These are phyloP conservation scores for Arctium minus DNA, from an alignment of 129 eudicot genomes.

Conservation along the genomic window DNA sequence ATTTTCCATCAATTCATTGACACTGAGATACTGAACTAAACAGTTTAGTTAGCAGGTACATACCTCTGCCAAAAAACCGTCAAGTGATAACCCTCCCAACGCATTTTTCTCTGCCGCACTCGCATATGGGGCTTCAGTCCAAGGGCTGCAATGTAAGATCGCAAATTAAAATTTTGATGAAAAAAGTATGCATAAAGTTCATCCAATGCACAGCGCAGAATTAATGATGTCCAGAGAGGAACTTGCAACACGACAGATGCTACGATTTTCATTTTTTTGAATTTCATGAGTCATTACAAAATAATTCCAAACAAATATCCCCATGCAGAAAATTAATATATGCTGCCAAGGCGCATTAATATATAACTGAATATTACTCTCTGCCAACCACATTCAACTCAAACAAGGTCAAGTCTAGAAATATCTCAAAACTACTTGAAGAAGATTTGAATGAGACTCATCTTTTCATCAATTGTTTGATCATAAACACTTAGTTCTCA, in stretches of 20 bases:
- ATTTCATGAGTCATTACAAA: neutral
- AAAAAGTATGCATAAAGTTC: neutral
- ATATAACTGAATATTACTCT: neutral
- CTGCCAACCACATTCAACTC: neutral
- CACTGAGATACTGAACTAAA: neutral
- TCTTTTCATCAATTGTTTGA: neutral
- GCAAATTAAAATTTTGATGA: neutral
- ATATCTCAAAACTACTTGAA: neutral
- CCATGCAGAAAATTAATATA: neutral
- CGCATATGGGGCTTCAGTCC: conserved; percentile 84
- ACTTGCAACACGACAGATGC: neutral
- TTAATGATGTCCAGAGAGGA: neutral
- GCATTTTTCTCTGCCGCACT: conserved; percentile 80
- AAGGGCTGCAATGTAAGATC: conserved; percentile 54
- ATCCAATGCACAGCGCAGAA: neutral
- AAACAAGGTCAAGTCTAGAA: neutral
- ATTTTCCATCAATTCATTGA: neutral
- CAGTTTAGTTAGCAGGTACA: neutral
- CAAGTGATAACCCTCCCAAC: conserved; percentile 76
- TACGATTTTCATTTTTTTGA: neutral
- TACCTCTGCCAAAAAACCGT: conserved; percentile 82
- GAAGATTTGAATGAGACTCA: neutral
- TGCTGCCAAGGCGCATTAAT: neutral
- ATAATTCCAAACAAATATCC: neutral
- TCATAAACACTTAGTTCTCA: neutral